Percentiles rank a stretch among this genome's conserved stretches.
Evolutionary conservation across 2,329 filamentous ascomycete species (phyloP).

Genomic region (Beauveria bassiana): DNA sequence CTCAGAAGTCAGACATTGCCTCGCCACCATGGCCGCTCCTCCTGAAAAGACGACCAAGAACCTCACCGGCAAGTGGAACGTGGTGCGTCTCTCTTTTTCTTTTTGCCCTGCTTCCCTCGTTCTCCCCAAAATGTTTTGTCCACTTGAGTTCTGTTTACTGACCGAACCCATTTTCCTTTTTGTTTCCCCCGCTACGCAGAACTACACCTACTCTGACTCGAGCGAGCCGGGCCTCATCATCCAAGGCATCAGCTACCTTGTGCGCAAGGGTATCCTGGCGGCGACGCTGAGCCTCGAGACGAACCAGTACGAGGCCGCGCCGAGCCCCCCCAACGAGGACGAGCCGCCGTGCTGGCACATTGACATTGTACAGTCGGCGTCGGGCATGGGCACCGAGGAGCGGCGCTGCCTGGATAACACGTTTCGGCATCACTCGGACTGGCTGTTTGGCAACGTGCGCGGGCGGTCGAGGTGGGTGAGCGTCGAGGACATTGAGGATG

Average conservation of each 20-base stretch:
- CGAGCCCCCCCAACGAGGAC: conserved; percentile 30
- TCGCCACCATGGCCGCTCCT: conserved; percentile 61
- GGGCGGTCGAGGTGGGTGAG: conserved; percentile 49
- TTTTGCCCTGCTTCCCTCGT: background rate
- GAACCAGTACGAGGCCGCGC: conserved; percentile 43
- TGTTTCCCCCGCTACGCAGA: conserved; percentile 38
- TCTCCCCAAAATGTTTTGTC: background rate
- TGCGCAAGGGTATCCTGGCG: conserved; percentile 61
- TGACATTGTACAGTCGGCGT: conserved; percentile 67
- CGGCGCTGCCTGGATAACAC: conserved; percentile 43
- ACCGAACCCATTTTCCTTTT: background rate
- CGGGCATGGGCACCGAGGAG: conserved; percentile 58
- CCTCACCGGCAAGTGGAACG: conserved; percentile 60
- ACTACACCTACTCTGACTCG: conserved; percentile 64
- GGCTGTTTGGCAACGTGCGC: conserved; percentile 67
- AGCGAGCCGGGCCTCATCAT: conserved; percentile 62
- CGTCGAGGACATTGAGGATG: conserved; percentile 44
- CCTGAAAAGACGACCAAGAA: conserved; percentile 56
- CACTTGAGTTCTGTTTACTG: background rate
- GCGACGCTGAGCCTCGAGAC: conserved; percentile 62
- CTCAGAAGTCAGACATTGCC: background rate
- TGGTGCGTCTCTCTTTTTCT: conserved; percentile 44
- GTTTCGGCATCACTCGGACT: conserved; percentile 61
- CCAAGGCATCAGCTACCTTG: conserved; percentile 65
- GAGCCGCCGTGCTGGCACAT: conserved; percentile 46